Percentiles rank a stretch among this genome's conserved stretches.
Evolutionary conservation across 805 yeast species (phyloP).

Genomic region (Zygosaccharomyces pseudorouxii): DNA sequence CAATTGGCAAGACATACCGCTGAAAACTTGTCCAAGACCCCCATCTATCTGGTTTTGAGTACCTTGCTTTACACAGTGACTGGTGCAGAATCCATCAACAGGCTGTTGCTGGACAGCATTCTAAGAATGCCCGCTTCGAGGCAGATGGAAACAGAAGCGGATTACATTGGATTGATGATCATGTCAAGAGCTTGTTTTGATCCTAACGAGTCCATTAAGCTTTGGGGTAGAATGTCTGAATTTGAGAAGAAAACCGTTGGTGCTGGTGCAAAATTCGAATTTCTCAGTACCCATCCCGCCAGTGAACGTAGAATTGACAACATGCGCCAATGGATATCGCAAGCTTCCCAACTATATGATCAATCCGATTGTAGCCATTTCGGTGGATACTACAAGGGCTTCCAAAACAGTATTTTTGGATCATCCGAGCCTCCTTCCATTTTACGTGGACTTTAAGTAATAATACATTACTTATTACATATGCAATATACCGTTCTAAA

Average conservation of each 20-base stretch:
- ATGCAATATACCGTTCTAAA: background rate
- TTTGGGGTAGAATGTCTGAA: conserved; percentile 79
- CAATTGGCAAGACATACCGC: conserved; percentile 88
- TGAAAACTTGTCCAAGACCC: conserved; percentile 75
- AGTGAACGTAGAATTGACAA: conserved; percentile 65
- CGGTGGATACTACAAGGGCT: conserved; percentile 18
- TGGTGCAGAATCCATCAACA: conserved; percentile 51
- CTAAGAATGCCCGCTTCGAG: conserved; percentile 82
- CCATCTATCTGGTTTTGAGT: conserved; percentile 57
- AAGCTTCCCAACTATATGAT: conserved; percentile 34
- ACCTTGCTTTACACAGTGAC: conserved; percentile 53
- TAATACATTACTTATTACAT: background rate
- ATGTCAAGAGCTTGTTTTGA: conserved; percentile 88
- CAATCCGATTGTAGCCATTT: conserved; percentile 30
- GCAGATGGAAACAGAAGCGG: conserved; percentile 95
- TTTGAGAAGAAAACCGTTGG: conserved; percentile 39
- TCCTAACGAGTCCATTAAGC: conserved; percentile 63
- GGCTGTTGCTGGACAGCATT: conserved; percentile 49
- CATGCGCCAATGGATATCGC: conserved; percentile 63
- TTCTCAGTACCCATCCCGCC: conserved; percentile 87
- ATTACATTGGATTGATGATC: conserved; percentile 84
- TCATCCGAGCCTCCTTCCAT: conserved; percentile 7
- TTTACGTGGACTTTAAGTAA: conserved; percentile 7
- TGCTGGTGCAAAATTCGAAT: conserved; percentile 43
- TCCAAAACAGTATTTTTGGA: conserved; percentile 17